Evolutionary conservation across 1,284 basidiomycete genomes (phyloP), one percentile per base, ranked within the genome.

Genomic region (Sphaerobolus stellatus): DNA sequence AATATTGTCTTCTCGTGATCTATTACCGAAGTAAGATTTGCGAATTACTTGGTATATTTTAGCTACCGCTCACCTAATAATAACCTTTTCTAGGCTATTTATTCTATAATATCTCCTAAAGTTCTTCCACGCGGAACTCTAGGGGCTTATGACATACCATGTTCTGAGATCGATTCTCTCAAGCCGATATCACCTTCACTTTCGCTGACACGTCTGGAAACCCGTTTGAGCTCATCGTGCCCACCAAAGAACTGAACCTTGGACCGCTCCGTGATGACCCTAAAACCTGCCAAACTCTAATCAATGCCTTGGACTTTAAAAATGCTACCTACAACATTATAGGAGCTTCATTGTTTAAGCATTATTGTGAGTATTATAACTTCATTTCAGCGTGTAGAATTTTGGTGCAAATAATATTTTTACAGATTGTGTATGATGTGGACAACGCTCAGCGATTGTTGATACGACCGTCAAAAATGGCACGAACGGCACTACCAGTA

Each of bases 321-420:
- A n/a, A n/a, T n/a, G n/a, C n/a, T n/a, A 50, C 50, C 9, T 41
- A 48, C 18, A 53, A 40, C 22, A 52, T 56, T 3, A 22, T 56
- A n/a, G 55, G 55, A 7, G 55, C 44, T 6, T 48, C 44, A 13
- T 33, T 56, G 16, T 30, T 56, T n/a, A 56, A 56, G 36, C 55
- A 56, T 27, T 56, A 56, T 43, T 56, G 52, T 54, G 43, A 30
- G 48, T 25, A 20, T 5, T 44, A n/a, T n/a, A n/a, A n/a, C n/a
- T 14, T 43, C 25, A 46, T 45, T 28, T 31, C 16, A 11, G 13
- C 18, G 18, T 20, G 16, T 2, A 18, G 41, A 18, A 29, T 46
- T 24, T 8, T 9, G 14, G 6, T 30, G 2, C 24, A 16, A 31
- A n/a, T n/a, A n/a, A n/a, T n/a, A n/a, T n/a, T n/a, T n/a, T 24